Base-by-base conservation (phyloP, 352 stramenopile species). In the Globisporangium apiculatum region DNA sequence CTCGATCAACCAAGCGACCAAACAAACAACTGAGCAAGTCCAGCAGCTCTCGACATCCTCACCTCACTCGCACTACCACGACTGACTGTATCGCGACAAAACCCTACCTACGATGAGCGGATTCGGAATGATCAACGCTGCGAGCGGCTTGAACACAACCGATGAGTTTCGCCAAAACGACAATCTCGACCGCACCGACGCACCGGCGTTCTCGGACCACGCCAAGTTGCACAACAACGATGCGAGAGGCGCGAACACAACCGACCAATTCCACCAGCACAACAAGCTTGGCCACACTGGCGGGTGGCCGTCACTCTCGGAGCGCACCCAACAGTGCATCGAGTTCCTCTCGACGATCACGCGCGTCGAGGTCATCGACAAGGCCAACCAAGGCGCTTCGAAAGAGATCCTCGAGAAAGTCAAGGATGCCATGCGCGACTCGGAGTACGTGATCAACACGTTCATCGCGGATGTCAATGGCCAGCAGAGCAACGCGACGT, bases 281-380 rank as follows among this genome's bases (percentile, higher is more conserved):
- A 36, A 48, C 14, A 42, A 37, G 40, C 37, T 48, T n/a, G n/a
- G 12, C 15, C 17, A 46, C 38, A 5, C 9, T 7, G 10, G 51
- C 38, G 4, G 1, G 24, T 31, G 24, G 24, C 11, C 41, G 2
- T 15, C 37, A 15, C 8, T 35, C 14, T 59, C 54, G 24, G 54
- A 59, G 15, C 54, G 54, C 45, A 59, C 38, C 43, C 45, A 52
- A 14, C 54, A 59, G 31, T 59, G 43, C 36, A 53, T 59, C 35
- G 54, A 43, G 42, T 59, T 59, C 54, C 54, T 59, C 43, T 45
- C 50, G 31, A 52, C 35, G 31, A 18, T 59, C 36, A 31, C 46
- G 35, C 43, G 45, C 45, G 50, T 59, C 54, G 45, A 59, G 8
- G 45, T 59, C 3, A 31, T 40, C 9, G 54, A 59, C 54, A 53